Base-by-base conservation (phyloP, 1,284 basidiomycete species). In the Sporisorium graminicola region DNA sequence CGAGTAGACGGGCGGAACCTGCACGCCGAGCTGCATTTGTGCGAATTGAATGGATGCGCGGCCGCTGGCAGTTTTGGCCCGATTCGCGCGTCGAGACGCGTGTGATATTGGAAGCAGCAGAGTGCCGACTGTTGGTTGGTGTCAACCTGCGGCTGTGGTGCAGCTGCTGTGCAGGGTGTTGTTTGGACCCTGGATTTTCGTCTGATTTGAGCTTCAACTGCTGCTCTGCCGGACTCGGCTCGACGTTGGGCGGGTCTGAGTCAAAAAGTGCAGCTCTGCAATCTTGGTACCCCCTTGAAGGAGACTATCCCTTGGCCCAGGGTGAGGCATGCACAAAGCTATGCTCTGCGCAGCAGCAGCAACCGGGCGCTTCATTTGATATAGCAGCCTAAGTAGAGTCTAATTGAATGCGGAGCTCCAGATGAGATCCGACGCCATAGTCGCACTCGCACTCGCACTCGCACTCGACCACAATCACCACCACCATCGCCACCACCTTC, bases 21-120 rank as follows among this genome's bases (percentile, higher is more conserved):
- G 65, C 59, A 68, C 59, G 65, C 59, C 65, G 59, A 68, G 55
- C 55, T 46, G 59, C 65, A 68, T 62, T 27, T n/a, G n/a, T n/a
- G n/a, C n/a, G n/a, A n/a, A n/a, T n/a, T n/a, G n/a, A n/a, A n/a
- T n/a, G n/a, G 40, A 29, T 54, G 59, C 63, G 47, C 22, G 29
- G 5, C 29, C 29, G 43, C 55, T 16, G 9, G 55, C 42, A 24
- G 13, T 20, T 22, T 22, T 16, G 3, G 47, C 16, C 8, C 29
- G n/a, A 27, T 13, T 29, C 55, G 62, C 62, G 55, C 56, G n/a
- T n/a, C 62, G 52, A 53, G 50, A 53, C 58, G 58, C 58, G 58
- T 60, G 50, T 47, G 46, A 27, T 27, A 47, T 47, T 27, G 13
- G 24, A 7, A 37, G 35, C 35, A 37, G 35, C 35, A 37, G 35